Conservation (phyloP, 768 basidiomycete genomes). For the Termitomyces sp. region DNA sequence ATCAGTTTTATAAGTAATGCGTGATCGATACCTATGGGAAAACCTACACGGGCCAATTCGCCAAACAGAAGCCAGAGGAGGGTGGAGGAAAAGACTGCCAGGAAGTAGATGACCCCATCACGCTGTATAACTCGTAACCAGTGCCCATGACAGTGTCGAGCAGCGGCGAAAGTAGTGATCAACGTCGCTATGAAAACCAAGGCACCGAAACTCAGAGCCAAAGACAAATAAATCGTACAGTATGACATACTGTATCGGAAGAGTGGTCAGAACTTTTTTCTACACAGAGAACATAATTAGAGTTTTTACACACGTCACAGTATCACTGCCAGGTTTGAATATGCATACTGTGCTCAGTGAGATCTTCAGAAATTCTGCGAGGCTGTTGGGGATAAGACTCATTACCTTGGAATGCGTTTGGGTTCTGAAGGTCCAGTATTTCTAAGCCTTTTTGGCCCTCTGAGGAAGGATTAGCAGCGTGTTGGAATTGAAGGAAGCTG, state of each 20-base stretch:
- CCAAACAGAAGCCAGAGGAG: conserved; percentile 16
- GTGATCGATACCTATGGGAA: no score
- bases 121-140: conserved; percentile 19
- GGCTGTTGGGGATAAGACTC: background rate
- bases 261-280: background rate
- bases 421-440: background rate
- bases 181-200: conserved; percentile 17
- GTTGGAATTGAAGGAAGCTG: no score
- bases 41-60: conserved; percentile 1
- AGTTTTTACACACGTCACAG: background rate
- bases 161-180: conserved; percentile 10
- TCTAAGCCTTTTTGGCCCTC: no score
- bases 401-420: conserved; percentile 3
- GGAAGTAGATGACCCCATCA: conserved; percentile 20
- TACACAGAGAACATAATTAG: background rate
- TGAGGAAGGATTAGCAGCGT: no score
- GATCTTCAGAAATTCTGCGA: background rate
- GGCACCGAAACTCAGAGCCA: conserved; percentile 17
- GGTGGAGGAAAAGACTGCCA: conserved; percentile 21
- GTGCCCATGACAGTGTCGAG: conserved; percentile 9
- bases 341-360: background rate
- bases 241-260: background rate
- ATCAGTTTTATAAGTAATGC: background rate
- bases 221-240: conserved; percentile 14
- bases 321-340: background rate